Conservation (phyloP, 2,329 filamentous ascomycete species). For the Ophiocordyceps camponoti-leonardi region DNA sequence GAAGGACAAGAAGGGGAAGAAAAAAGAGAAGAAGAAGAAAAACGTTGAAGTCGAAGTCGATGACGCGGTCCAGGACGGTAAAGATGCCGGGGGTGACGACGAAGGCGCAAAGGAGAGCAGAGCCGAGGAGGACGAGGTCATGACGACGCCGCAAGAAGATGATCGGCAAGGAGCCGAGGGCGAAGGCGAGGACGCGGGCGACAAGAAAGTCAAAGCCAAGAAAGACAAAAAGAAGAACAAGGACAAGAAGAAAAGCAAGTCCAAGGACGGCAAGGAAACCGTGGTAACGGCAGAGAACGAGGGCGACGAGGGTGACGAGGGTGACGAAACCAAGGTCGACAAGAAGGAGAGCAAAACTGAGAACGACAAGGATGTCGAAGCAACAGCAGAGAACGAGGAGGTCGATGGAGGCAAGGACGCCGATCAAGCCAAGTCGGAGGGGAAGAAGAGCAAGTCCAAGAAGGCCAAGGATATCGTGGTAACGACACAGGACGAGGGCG, state of each 20-base stretch:
- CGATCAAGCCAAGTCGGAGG: no score
- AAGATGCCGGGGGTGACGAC: slow-evolving; percentile 1
- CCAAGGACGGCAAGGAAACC: slow-evolving; percentile 1
- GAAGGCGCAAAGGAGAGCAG: slow-evolving; percentile 4
- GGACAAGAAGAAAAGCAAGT: slow-evolving; percentile 5
- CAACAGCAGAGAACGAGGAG: background rate
- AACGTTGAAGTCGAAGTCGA: background rate
- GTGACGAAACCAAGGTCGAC: slow-evolving; percentile 1
- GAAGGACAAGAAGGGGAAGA: slow-evolving; percentile 7
- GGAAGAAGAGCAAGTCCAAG: slow-evolving; percentile 5
- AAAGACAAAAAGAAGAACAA: slow-evolving; percentile 4
- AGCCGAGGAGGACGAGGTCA: no score
- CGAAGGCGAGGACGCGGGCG: background rate
- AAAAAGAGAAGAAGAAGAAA: slow-evolving; percentile 6
- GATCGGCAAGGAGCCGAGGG: background rate
- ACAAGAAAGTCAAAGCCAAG: background rate
- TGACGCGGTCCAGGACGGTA: background rate
- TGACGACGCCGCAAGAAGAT: no score
- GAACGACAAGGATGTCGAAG: background rate
- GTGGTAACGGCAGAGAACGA: background rate
- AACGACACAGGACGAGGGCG: background rate
- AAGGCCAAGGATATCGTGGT: background rate
- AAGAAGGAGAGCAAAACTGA: slow-evolving; percentile 5
- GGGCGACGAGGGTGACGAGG: no score
- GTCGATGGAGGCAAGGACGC: no score